phyloP scores from a whole-genome alignment of 306 rosid genomes.

The Rosa lucieae region DNA sequence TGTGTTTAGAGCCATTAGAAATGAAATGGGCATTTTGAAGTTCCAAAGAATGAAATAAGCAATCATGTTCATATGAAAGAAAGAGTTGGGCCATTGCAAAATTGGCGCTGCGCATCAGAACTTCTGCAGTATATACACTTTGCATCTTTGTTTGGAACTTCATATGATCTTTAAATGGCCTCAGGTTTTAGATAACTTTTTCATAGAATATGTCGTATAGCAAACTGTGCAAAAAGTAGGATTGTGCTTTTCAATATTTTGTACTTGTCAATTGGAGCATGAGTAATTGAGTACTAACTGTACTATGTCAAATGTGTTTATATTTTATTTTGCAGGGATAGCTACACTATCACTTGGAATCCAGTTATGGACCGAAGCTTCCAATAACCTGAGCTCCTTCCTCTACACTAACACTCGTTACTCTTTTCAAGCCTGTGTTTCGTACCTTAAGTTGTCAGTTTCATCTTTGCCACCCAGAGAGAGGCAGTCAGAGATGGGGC shows the following conservation, averaged over 20 bases:
- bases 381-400: not conserved
- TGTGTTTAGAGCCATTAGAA: not conserved
- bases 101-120: not conserved
- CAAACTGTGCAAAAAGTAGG: not conserved
- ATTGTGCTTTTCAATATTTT: not conserved
- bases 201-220: not conserved
- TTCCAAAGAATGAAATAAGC: not conserved
- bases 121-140: not conserved
- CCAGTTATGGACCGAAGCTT: not conserved
- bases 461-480: not conserved
- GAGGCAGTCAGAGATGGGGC: slow-evolving; percentile 38
- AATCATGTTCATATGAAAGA: not conserved
- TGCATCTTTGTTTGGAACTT: not conserved
- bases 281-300: not conserved
- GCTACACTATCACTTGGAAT: not conserved
- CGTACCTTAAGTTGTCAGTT: not conserved
- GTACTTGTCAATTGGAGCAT: not conserved
- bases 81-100: not conserved
- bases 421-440: not conserved
- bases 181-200: not conserved
- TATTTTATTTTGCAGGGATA: not conserved
- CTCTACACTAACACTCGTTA: not conserved
- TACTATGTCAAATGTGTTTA: not conserved
- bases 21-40: not conserved
- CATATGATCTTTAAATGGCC: not conserved